phyloP scores from a whole-genome alignment of 345 rosid species.

The Hypericum androsaemum region DNA sequence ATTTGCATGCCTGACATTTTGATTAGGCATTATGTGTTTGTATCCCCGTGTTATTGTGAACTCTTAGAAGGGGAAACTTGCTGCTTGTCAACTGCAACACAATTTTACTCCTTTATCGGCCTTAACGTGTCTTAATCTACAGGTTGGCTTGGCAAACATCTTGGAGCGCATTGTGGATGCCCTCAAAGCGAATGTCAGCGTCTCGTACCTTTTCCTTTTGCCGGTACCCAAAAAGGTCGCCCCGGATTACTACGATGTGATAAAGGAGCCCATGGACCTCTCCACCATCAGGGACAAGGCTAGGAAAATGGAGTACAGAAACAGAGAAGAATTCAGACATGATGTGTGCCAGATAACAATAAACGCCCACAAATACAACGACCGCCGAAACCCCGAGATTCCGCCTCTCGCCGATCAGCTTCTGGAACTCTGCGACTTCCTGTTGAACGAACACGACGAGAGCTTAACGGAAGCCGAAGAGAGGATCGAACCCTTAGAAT shows the following conservation, averaged over 20 bases:
- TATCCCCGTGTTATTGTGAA: no score
- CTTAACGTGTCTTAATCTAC: constrained; percentile 2
- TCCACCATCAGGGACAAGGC: constrained; percentile 76
- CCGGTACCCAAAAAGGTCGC: constrained; percentile 91
- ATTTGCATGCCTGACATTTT: no score
- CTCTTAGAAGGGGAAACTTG: no score
- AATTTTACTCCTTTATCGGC: no score
- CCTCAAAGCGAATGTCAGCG: constrained; percentile 42
- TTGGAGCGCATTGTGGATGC: constrained; percentile 69
- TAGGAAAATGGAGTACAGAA: constrained; percentile 71
- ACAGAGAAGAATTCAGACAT: constrained; percentile 63
- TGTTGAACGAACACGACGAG: constrained; percentile 14
- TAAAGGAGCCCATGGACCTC: constrained; percentile 79
- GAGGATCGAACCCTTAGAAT: background rate
- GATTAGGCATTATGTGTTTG: no score
- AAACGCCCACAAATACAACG: constrained; percentile 81
- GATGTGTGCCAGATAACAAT: constrained; percentile 72
- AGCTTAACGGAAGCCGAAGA: background rate
- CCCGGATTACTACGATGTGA: constrained; percentile 60
- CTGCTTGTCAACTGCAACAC: no score
- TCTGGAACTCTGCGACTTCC: constrained; percentile 75
- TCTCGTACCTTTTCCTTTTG: constrained; percentile 77
- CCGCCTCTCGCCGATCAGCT: constrained; percentile 98
- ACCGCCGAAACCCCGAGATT: constrained; percentile 71
- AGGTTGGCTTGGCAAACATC: constrained; percentile 84